A percentile compares a stretch with the other conserved stretches of the same genome.
Conservation (phyloP, 495 filamentous ascomycete species). For the Aspergillus coremiiformis region DNA sequence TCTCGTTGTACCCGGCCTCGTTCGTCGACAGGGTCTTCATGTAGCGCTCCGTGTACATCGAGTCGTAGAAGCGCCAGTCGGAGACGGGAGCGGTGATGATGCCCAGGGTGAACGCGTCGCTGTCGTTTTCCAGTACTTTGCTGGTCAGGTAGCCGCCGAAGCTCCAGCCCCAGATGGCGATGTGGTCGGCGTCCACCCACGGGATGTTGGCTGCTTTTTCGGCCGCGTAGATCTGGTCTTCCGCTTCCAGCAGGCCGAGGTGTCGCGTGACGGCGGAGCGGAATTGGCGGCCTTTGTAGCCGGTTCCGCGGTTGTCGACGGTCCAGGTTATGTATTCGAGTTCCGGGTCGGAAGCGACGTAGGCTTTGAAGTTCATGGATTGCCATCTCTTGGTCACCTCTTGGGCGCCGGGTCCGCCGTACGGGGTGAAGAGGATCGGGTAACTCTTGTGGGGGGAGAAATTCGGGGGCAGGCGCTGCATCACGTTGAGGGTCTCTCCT, state of each 20-base stretch:
- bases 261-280: slow-evolving; percentile 10
- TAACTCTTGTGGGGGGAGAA: slow-evolving; percentile 14
- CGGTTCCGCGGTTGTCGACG: slow-evolving; percentile 16
- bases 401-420: slow-evolving; percentile 14
- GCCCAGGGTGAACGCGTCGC: slow-evolving; percentile 10
- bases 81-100: slow-evolving; percentile 14
- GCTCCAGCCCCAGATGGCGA: slow-evolving; percentile 20
- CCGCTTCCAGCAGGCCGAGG: slow-evolving; percentile 11
- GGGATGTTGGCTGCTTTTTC: slow-evolving; percentile 7
- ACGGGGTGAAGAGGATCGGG: slow-evolving; percentile 15
- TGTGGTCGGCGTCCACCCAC: slow-evolving; percentile 11
- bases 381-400: slow-evolving; percentile 13
- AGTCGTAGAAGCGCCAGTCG: slow-evolving; percentile 19
- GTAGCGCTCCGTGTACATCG: slow-evolving; percentile 19
- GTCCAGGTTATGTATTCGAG: slow-evolving; percentile 19
- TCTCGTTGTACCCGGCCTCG: slow-evolving; percentile 9
- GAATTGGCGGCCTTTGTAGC: slow-evolving; percentile 13
- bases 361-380: slow-evolving; percentile 9
- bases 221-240: slow-evolving; percentile 16
- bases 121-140: slow-evolving; percentile 16
- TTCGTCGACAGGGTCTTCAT: slow-evolving; percentile 16
- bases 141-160: slow-evolving; percentile 15
- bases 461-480: slow-evolving; percentile 11
- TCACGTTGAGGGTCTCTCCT: slow-evolving; percentile 15
- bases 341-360: slow-evolving; percentile 14